phyloP scores from a whole-genome alignment of 495 filamentous ascomycete species.

The Opeltia flavorubescens region DNA sequence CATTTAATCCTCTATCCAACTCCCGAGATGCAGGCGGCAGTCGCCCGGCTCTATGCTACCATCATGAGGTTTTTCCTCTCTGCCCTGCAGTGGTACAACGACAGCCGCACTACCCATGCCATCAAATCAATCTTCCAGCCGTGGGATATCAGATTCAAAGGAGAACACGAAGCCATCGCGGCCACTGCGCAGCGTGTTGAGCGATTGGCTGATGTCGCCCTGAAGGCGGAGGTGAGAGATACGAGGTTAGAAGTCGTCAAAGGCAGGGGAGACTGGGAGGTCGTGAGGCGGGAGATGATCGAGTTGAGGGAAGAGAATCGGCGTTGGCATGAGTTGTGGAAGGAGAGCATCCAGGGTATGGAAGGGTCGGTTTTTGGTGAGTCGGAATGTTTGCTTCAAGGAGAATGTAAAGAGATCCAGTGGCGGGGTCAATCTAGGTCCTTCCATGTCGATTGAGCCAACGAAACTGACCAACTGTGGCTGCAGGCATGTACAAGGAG shows the following conservation, averaged over 20 bases:
- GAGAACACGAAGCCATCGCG: slow-evolving; percentile 24
- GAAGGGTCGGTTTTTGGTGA: slow-evolving; percentile 1
- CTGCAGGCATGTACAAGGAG: slow-evolving; percentile 4
- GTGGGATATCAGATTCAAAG: slow-evolving; percentile 26
- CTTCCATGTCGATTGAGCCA: background rate
- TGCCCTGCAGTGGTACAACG: slow-evolving; percentile 12
- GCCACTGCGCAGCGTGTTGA: slow-evolving; percentile 24
- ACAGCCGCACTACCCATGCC: slow-evolving; percentile 3
- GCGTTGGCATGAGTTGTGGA: slow-evolving; percentile 22
- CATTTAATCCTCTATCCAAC: slow-evolving; percentile 13
- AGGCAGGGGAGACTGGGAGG: slow-evolving; percentile 18
- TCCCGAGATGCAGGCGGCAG: slow-evolving; percentile 4
- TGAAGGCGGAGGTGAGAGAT: slow-evolving; percentile 30
- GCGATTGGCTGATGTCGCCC: slow-evolving; percentile 24
- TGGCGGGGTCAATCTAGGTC: background rate
- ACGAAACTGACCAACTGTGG: background rate
- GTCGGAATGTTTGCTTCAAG: background rate
- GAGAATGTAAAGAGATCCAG: background rate
- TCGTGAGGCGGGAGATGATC: slow-evolving; percentile 20
- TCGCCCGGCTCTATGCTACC: slow-evolving; percentile 11
- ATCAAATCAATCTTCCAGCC: slow-evolving; percentile 9
- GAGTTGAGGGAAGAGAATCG: slow-evolving; percentile 24
- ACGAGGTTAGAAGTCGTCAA: slow-evolving; percentile 32
- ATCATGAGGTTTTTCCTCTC: slow-evolving; percentile 11
- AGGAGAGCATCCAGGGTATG: background rate